Evolutionary conservation across 2,329 filamentous ascomycete genomes (phyloP).

Genomic region (Lachnellula occidentalis): DNA sequence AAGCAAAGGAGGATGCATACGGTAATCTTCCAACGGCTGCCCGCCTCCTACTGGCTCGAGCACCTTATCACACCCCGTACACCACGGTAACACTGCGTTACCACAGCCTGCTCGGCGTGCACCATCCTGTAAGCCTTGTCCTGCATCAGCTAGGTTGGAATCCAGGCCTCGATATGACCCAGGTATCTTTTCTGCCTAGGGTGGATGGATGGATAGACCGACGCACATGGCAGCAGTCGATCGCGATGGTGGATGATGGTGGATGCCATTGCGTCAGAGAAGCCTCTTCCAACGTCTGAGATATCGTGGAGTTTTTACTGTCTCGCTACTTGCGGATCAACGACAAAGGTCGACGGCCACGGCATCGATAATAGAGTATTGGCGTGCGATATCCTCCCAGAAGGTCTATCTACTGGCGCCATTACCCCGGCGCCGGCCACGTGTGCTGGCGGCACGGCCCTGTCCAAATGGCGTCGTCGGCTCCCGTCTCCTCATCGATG

Average conservation of each 20-base stretch:
- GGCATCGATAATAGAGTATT: not conserved
- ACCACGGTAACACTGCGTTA: not conserved
- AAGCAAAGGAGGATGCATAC: no score
- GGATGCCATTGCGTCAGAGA: not conserved
- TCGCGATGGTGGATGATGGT: no score
- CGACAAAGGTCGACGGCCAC: no score
- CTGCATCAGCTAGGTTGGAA: not conserved
- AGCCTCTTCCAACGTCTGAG: not conserved
- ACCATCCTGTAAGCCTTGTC: not conserved
- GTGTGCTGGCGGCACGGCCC: conserved; percentile 9
- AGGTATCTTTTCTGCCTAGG: not conserved
- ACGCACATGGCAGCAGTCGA: not conserved
- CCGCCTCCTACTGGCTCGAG: not conserved
- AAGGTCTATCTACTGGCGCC: no score
- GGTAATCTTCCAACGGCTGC: not conserved
- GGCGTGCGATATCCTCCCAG: not conserved
- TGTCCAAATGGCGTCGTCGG: conserved; percentile 22
- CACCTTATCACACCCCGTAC: not conserved
- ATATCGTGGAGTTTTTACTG: not conserved
- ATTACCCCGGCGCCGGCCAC: conserved; percentile 8
- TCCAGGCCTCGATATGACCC: not conserved
- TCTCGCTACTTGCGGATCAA: not conserved
- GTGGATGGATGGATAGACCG: not conserved
- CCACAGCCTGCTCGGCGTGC: not conserved
- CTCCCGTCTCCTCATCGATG: conserved; percentile 32